Evolutionary conservation across 768 basidiomycete genomes (phyloP).

Genomic region (Amanita phalloides): DNA sequence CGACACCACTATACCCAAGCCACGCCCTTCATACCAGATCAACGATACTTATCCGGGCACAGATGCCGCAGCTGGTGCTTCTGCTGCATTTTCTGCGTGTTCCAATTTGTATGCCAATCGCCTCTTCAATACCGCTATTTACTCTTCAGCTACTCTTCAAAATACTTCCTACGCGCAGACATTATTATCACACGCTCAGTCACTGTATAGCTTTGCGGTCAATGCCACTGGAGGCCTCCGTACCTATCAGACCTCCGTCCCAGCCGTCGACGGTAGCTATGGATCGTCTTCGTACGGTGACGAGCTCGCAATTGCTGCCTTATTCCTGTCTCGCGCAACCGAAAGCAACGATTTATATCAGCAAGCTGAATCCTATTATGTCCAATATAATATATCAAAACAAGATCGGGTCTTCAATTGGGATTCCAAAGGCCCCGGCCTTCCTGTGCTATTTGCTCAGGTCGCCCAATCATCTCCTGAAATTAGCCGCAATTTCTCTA

Average conservation of each 20-base stretch:
- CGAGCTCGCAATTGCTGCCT: slow-evolving; percentile 64
- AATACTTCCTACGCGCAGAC: slow-evolving; percentile 64
- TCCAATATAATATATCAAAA: slow-evolving; percentile 40
- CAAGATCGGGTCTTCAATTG: slow-evolving; percentile 70
- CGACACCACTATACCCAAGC: slow-evolving; percentile 63
- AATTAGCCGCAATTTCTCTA: slow-evolving; percentile 44
- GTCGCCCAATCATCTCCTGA: slow-evolving; percentile 46
- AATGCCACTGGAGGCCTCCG: slow-evolving; percentile 49
- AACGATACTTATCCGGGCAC: slow-evolving; percentile 79
- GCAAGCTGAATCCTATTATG: slow-evolving; percentile 55
- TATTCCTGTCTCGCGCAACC: slow-evolving; percentile 66
- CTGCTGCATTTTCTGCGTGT: slow-evolving; percentile 84
- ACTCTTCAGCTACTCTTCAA: slow-evolving; percentile 52
- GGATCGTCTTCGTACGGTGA: slow-evolving; percentile 63
- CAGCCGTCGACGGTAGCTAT: slow-evolving; percentile 53
- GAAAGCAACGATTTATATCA: slow-evolving; percentile 48
- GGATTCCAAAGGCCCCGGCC: slow-evolving; percentile 75
- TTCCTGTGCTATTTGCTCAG: slow-evolving; percentile 69
- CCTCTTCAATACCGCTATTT: slow-evolving; percentile 37
- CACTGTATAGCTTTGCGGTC: slow-evolving; percentile 69
- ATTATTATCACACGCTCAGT: slow-evolving; percentile 63
- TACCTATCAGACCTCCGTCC: slow-evolving; percentile 63
- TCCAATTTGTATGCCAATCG: slow-evolving; percentile 68
- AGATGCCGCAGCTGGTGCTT: slow-evolving; percentile 75
- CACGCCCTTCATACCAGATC: slow-evolving; percentile 70